Conservation (phyloP, 2,329 filamentous ascomycete species). For the Botrytis squamosa region DNA sequence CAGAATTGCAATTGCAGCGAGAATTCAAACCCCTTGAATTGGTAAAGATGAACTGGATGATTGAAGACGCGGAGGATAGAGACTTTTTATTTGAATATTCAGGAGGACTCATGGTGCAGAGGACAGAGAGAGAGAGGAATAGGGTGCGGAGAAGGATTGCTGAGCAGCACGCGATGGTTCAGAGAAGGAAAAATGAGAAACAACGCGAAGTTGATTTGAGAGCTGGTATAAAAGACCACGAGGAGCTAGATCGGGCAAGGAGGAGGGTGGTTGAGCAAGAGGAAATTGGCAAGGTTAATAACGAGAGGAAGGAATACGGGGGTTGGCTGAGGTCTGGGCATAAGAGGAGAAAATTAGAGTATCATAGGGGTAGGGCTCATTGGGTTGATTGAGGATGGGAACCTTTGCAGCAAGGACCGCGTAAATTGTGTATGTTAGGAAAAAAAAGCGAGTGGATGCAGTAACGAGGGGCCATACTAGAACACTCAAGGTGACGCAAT, state of each 20-base stretch:
- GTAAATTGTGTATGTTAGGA: too few relatives aligned
- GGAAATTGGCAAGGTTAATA: neutral
- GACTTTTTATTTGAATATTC: neutral
- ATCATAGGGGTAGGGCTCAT: neutral
- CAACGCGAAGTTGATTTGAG: neutral
- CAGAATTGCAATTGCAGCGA: neutral
- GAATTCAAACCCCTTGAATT: neutral
- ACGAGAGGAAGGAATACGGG: neutral
- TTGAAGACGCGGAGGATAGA: neutral
- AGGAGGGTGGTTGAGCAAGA: neutral
- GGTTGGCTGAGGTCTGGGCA: neutral
- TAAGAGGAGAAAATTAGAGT: neutral
- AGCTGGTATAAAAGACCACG: too few relatives aligned
- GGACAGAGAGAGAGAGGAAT: neutral
- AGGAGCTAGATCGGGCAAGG: neutral
- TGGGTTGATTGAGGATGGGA: neutral
- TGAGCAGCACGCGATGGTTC: neutral
- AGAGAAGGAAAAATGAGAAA: neutral
- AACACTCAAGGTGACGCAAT: neutral
- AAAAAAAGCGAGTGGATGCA: neutral
- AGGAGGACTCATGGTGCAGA: neutral
- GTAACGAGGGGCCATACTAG: neutral
- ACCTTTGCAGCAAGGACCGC: neutral
- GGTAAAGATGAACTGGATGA: neutral
- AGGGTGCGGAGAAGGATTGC: neutral